Conservation (phyloP, 306 rosid genomes). For the Quercus variabilis region DNA sequence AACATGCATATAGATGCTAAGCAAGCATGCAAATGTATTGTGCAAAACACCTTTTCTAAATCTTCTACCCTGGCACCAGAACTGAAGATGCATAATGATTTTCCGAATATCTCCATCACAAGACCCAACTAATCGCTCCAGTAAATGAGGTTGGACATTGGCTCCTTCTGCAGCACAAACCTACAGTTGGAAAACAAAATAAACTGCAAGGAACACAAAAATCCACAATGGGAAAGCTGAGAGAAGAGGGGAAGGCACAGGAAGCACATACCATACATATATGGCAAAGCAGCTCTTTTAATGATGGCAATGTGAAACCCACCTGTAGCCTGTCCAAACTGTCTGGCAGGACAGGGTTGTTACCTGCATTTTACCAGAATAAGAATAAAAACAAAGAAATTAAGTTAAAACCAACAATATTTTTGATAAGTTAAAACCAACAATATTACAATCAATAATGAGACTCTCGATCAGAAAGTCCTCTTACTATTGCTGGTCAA, state of each 20-base stretch:
- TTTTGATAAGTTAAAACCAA: background rate
- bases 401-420: background rate
- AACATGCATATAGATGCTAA: background rate
- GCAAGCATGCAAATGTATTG: slow-evolving; percentile 1
- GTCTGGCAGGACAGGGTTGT: slow-evolving; percentile 54
- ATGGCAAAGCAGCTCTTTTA: slow-evolving; percentile 61
- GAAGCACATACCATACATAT: slow-evolving; percentile 55
- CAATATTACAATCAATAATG: slow-evolving; percentile 9
- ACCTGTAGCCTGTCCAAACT: slow-evolving; percentile 45
- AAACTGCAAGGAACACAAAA: slow-evolving; percentile 5
- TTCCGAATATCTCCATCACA: slow-evolving; percentile 77
- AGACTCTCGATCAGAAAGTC: slow-evolving; percentile 15
- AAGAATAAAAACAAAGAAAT: slow-evolving; percentile 2
- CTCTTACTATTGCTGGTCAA: slow-evolving; percentile 92
- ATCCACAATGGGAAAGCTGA: slow-evolving; percentile 8
- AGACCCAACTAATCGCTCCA: slow-evolving; percentile 55
- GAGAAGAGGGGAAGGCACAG: slow-evolving; percentile 1
- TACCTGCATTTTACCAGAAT: slow-evolving; percentile 51
- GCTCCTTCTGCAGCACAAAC: slow-evolving; percentile 67
- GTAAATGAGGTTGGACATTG: slow-evolving; percentile 42
- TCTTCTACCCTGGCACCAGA: slow-evolving; percentile 76
- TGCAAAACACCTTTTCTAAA: slow-evolving; percentile 46
- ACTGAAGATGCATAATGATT: slow-evolving; percentile 79
- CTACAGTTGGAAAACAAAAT: slow-evolving; percentile 43
- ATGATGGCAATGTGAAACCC: slow-evolving; percentile 60